Percentiles rank a stretch among this genome's conserved stretches.
Evolutionary conservation across 2,329 filamentous ascomycete genomes (phyloP).

Genomic region (Karstenula rhodostoma): DNA sequence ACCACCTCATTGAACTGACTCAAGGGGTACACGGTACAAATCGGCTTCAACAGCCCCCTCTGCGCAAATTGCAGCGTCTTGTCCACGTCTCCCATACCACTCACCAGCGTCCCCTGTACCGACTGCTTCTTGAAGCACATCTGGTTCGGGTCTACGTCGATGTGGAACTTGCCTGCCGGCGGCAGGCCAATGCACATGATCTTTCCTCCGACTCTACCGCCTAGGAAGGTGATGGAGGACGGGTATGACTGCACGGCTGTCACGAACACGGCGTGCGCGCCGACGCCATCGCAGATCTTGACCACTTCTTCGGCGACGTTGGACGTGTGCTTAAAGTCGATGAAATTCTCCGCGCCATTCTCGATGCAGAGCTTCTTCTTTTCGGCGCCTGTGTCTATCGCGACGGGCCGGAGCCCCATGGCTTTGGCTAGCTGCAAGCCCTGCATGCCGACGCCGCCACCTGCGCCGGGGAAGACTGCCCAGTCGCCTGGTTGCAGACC

Average conservation of each 20-base stretch:
- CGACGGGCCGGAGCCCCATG: constrained; percentile 49
- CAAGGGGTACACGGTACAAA: constrained; percentile 59
- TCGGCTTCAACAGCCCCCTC: constrained; percentile 59
- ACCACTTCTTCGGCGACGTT: constrained; percentile 47
- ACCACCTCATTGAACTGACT: constrained; percentile 60
- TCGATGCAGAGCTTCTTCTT: constrained; percentile 47
- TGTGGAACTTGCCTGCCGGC: constrained; percentile 37
- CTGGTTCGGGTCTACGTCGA: constrained; percentile 45
- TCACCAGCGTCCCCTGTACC: constrained; percentile 53
- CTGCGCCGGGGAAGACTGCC: constrained; percentile 56
- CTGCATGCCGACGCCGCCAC: constrained; percentile 65
- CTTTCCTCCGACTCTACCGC: constrained; percentile 57
- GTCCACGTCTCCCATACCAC: constrained; percentile 58
- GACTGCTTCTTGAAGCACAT: constrained; percentile 48
- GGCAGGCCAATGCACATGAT: constrained; percentile 63
- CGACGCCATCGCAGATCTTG: constrained; percentile 45
- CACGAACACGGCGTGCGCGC: constrained; percentile 51
- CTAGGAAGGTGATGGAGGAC: constrained; percentile 44
- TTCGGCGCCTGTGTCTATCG: constrained; percentile 47
- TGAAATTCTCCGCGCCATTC: constrained; percentile 47
- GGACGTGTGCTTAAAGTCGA: constrained; percentile 47
- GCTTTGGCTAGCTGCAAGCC: constrained; percentile 59
- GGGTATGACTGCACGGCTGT: constrained; percentile 47
- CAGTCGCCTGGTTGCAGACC: constrained; percentile 59
- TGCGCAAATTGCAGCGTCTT: constrained; percentile 58